These are phyloP conservation scores for Petasospora rhodanensis DNA, from an alignment of 1,139 yeast genomes.

Conservation along the genomic window DNA sequence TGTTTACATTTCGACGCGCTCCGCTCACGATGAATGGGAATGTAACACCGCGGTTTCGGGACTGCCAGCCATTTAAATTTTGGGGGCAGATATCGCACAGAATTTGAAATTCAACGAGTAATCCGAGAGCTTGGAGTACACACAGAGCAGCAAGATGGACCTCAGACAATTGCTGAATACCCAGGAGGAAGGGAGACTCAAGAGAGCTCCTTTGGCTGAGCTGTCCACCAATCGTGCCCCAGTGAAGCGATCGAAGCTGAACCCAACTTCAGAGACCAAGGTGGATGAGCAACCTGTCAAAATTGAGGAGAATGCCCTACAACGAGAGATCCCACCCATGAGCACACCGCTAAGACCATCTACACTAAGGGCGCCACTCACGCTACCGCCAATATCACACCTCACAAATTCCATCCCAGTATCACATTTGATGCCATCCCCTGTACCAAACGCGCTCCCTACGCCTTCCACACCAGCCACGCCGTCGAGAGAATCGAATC, in stretches of 20 bases:
- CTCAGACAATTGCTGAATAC: constrained; percentile 10
- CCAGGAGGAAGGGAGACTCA: constrained; percentile 6
- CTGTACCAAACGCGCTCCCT: constrained; percentile 1
- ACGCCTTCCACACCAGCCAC: not conserved
- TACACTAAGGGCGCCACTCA: constrained; percentile 2
- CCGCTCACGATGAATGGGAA: no score
- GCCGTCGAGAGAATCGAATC: constrained; percentile 1
- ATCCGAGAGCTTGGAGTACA: no score
- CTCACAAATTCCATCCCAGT: constrained; percentile 2
- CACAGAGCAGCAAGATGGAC: constrained; percentile 7
- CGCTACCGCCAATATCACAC: constrained; percentile 13
- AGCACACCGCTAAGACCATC: constrained; percentile 7
- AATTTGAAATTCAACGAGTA: no score
- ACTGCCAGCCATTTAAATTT: not conserved
- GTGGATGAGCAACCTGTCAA: not conserved
- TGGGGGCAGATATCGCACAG: no score
- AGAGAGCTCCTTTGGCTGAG: constrained; percentile 11
- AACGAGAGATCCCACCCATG: not conserved
- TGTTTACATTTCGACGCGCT: not conserved
- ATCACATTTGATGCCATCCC: constrained; percentile 1
- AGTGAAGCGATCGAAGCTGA: constrained; percentile 3
- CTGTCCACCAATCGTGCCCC: constrained; percentile 6
- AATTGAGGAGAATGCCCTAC: not conserved
- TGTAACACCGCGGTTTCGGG: not conserved
- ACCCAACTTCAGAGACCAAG: not conserved